A percentile compares a stretch with the other conserved stretches of the same genome.
These are phyloP conservation scores for Starmerella gropengiesseri DNA, from an alignment of 805 yeast species.

Conservation along the genomic window DNA sequence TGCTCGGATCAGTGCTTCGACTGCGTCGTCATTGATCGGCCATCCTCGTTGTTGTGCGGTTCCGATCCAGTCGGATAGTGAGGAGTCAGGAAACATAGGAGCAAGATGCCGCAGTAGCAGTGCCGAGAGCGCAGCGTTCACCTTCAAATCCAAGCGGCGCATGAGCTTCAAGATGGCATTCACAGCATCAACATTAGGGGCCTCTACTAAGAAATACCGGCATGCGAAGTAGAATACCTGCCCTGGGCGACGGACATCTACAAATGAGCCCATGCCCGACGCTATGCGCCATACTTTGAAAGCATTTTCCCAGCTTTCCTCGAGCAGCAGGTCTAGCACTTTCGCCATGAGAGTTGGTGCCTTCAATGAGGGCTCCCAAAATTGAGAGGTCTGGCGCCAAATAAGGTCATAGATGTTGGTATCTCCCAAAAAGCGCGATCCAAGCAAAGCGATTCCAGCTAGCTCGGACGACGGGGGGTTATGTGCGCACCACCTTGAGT, in stretches of 20 bases:
- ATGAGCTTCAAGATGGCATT: conserved; percentile 11
- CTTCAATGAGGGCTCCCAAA: conserved; percentile 11
- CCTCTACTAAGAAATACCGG: conserved; percentile 14
- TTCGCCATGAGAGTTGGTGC: conserved; percentile 9
- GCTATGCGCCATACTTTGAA: conserved; percentile 11
- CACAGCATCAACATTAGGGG: conserved; percentile 9
- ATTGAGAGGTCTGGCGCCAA: conserved; percentile 8
- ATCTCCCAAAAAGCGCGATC: conserved; percentile 17
- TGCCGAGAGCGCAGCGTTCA: conserved; percentile 13
- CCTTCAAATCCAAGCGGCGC: conserved; percentile 3
- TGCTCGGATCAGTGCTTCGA: conserved; percentile 1
- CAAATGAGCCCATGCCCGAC: conserved; percentile 2
- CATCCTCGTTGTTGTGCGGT: conserved; percentile 17
- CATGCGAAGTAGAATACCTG: conserved; percentile 7
- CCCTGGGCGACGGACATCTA: not conserved
- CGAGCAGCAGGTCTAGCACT: conserved; percentile 7
- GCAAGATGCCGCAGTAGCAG: conserved; percentile 16
- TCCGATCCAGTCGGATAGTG: conserved; percentile 16
- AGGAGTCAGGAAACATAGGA: conserved; percentile 12
- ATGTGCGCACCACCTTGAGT: conserved; percentile 1
- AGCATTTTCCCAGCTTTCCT: conserved; percentile 12
- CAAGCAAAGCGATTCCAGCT: conserved; percentile 16
- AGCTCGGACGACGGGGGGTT: conserved; percentile 6
- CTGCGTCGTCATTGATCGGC: conserved; percentile 11
- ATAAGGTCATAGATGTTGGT: conserved; percentile 2